Conservation (phyloP, 805 yeast species). For the Yarrowia osloensis region DNA sequence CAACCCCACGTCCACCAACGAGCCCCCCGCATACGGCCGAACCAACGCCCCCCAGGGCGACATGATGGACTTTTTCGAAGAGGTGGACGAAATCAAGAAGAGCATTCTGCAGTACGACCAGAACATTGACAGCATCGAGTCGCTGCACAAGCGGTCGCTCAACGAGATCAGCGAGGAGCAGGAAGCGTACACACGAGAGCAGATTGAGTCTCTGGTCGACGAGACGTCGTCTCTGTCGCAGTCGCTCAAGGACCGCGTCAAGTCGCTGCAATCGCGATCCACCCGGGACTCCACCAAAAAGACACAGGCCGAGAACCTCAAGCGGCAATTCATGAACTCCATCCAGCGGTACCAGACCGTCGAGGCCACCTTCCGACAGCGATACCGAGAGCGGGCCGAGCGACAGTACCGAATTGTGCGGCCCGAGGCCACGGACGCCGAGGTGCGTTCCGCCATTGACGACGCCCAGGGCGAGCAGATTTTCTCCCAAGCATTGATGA, state of each 20-base stretch:
- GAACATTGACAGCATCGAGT: constrained; percentile 67
- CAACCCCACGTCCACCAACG: constrained; percentile 12
- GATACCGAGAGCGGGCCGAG: constrained; percentile 83
- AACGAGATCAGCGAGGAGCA: constrained; percentile 69
- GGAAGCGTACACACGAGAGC: constrained; percentile 66
- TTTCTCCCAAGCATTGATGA: constrained; percentile 76
- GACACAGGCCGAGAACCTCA: constrained; percentile 86
- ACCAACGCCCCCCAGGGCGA: constrained; percentile 44
- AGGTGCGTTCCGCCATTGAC: constrained; percentile 81
- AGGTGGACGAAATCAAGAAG: constrained; percentile 66
- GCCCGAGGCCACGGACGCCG: constrained; percentile 61
- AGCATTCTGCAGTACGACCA: constrained; percentile 70
- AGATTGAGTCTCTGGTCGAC: constrained; percentile 72
- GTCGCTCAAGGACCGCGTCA: constrained; percentile 72
- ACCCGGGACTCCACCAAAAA: constrained; percentile 69
- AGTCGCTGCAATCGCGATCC: constrained; percentile 62
- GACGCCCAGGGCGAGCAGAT: constrained; percentile 84
- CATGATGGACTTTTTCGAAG: constrained; percentile 66
- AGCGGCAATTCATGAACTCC: constrained; percentile 78
- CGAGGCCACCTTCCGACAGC: constrained; percentile 83
- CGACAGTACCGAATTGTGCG: constrained; percentile 82
- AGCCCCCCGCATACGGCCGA: constrained; percentile 22
- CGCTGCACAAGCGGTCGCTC: constrained; percentile 67
- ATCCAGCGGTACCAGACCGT: constrained; percentile 85
- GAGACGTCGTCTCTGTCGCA: constrained; percentile 80